These are phyloP conservation scores for Penicillium sp. DNA, from an alignment of 2,329 filamentous ascomycete genomes.

Conservation along the genomic window DNA sequence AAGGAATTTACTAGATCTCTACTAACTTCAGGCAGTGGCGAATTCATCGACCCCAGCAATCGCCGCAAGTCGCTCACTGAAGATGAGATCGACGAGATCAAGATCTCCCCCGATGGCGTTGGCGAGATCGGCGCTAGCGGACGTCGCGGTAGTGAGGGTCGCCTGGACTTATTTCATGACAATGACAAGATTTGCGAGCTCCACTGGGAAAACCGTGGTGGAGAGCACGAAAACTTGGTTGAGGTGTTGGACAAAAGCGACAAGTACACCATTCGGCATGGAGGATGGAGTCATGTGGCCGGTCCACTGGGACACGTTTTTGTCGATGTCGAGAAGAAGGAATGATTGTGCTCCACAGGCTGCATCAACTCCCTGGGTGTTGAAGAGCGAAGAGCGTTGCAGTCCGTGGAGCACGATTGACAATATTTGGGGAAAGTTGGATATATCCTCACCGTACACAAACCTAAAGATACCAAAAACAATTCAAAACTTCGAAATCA, in stretches of 20 bases:
- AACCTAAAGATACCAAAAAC: not conserved
- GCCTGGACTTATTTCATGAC: slow-evolving; percentile 32
- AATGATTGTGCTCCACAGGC: slow-evolving; percentile 18
- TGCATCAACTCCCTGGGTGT: not conserved
- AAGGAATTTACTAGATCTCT: not conserved
- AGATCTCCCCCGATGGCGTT: slow-evolving; percentile 28
- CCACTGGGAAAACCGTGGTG: slow-evolving; percentile 34
- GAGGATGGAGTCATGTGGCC: slow-evolving; percentile 31
- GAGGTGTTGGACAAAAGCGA: slow-evolving; percentile 27
- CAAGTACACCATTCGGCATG: slow-evolving; percentile 29
- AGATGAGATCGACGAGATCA: slow-evolving; percentile 31
- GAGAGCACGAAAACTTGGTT: slow-evolving; percentile 23
- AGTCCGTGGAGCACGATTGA: not conserved
- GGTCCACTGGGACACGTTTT: slow-evolving; percentile 34
- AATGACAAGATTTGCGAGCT: slow-evolving; percentile 34
- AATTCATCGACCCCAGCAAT: slow-evolving; percentile 27
- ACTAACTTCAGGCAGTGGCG: slow-evolving; percentile 22
- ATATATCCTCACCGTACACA: not conserved
- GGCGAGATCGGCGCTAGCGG: slow-evolving; percentile 32
- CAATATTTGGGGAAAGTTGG: not conserved
- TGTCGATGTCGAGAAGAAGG: slow-evolving; percentile 28
- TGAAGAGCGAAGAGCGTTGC: not conserved
- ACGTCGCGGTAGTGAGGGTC: slow-evolving; percentile 34
- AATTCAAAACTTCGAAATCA: not conserved
- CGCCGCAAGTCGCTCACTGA: slow-evolving; percentile 27